Percentiles rank a stretch among this genome's conserved stretches.
Evolutionary conservation across 306 rosid species (phyloP).

Genomic region (Casuarina equisetifolia): DNA sequence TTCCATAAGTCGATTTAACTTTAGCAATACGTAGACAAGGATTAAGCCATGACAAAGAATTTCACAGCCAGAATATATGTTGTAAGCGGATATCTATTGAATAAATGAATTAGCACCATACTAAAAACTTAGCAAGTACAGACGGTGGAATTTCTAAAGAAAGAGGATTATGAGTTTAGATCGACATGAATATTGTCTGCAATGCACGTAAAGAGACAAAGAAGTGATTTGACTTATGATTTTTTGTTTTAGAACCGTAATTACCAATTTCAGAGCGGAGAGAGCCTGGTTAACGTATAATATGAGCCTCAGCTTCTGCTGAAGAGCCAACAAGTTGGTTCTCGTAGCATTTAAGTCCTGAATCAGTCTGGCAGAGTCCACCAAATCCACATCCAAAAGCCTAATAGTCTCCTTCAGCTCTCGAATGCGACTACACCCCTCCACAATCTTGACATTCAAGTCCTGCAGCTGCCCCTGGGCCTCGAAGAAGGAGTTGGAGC

Average conservation of each 20-base stretch:
- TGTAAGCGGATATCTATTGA: background rate
- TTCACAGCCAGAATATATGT: background rate
- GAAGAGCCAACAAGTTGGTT: conserved; percentile 73
- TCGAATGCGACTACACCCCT: conserved; percentile 72
- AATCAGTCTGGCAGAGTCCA: conserved; percentile 80
- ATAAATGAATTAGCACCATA: background rate
- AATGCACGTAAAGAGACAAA: background rate
- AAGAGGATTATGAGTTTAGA: background rate
- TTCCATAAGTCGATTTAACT: background rate
- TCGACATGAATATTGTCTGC: background rate
- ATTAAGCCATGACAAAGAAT: background rate
- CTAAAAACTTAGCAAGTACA: background rate
- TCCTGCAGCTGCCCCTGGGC: conserved; percentile 95
- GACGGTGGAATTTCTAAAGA: background rate
- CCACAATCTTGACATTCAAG: conserved; percentile 77
- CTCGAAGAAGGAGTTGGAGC: conserved; percentile 97
- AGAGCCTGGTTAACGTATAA: conserved; percentile 92
- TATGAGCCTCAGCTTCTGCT: conserved; percentile 84
- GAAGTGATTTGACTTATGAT: too few species aligned
- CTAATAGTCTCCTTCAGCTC: conserved; percentile 79
- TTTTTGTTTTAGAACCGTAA: background rate
- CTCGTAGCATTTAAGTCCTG: conserved; percentile 75
- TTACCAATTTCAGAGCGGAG: conserved; percentile 91
- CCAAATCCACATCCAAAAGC: conserved; percentile 85
- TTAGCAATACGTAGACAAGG: background rate